A percentile compares a stretch with the other conserved stretches of the same genome.
These are phyloP conservation scores for Crithidia expoeki DNA, from an alignment of 208 protist genomes.

Conservation along the genomic window DNA sequence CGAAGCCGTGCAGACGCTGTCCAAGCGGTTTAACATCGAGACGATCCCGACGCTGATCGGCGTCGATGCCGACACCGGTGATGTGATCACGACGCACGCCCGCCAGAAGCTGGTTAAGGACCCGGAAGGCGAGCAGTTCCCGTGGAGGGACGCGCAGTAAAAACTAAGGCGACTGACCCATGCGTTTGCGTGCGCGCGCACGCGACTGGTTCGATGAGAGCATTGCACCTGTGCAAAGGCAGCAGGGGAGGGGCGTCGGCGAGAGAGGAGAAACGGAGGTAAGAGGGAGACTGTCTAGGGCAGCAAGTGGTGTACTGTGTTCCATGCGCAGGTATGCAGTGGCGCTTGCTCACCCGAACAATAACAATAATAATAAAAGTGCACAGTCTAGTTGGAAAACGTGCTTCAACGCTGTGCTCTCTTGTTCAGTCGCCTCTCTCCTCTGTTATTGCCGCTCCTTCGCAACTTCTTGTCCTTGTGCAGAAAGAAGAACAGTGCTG, in stretches of 20 bases:
- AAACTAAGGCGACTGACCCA: not conserved
- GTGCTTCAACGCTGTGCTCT: too few relatives aligned
- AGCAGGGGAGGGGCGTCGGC: not conserved
- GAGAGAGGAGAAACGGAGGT: not conserved
- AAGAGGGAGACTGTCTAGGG: too few relatives aligned
- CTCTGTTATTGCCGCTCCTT: too few relatives aligned
- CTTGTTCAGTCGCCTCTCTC: too few relatives aligned
- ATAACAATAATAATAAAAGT: too few relatives aligned
- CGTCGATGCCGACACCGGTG: conserved; percentile 75
- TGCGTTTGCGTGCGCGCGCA: not conserved
- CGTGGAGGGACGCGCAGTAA: conserved; percentile 48
- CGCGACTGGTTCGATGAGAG: not conserved
- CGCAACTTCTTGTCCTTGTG: too few relatives aligned
- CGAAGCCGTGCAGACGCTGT: conserved; percentile 47
- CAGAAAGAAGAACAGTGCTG: too few relatives aligned
- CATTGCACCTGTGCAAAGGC: not conserved
- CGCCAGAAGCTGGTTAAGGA: conserved; percentile 61
- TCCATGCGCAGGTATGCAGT: too few relatives aligned
- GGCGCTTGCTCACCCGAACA: too few relatives aligned
- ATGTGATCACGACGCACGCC: conserved; percentile 61
- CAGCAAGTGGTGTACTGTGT: too few relatives aligned
- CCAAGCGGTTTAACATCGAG: conserved; percentile 58
- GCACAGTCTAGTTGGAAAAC: too few relatives aligned
- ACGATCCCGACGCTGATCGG: conserved; percentile 79
- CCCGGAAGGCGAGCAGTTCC: conserved; percentile 70